Base-by-base conservation (phyloP, 2,329 filamentous ascomycete species). In the Diaporthe citriasiana region DNA sequence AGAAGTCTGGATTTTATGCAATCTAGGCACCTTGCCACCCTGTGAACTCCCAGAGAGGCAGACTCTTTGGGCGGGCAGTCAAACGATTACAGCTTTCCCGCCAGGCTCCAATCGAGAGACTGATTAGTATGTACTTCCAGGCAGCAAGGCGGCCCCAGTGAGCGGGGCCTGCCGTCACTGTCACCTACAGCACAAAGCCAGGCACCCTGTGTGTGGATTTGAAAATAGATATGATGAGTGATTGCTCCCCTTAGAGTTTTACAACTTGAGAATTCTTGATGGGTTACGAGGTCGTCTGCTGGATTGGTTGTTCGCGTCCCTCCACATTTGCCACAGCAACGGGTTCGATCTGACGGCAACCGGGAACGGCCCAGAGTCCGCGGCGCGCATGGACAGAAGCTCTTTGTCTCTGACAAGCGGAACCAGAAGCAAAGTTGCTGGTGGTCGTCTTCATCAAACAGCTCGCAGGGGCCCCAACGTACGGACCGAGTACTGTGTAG, bases 321-420 rank as follows among this genome's bases (percentile, higher is more conserved):
- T 42, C 38, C 38, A 42, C 59, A 42, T 63, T 66, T 66, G 63
- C 45, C 63, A 33, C 63, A 66, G 63, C 63, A 66, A 66, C 42
- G 60, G 27, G 42, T 50, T 25, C 50, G 60, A 35, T 35, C 60
- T 66, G 60, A 66, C n/a, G 30, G 60, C 19, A 25, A 50, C 60
- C 60, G 27, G 60, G 30, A 15, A 66, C 60, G 42, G 42, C 5
- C 10, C 42, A 50, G 19, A 51, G 25, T 50, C 60, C 60, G 60
- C 42, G 60, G 27, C 42, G 42, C 59, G 59, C 59, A 50, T 50
- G 59, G 59, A 35, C 59, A 22, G 27, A 65, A 35, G 27, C 17
- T 47, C 59, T 45, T 47, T 45, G 40, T 63, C 59, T 47, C 40
- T 47, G 22, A 33, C 40, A 12, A 27, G 19, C 59, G 25, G 40